A percentile compares a stretch with the other conserved stretches of the same genome.
phyloP scores from a whole-genome alignment of 108 stramenopile genomes.

The Nannochloropsis salina region DNA sequence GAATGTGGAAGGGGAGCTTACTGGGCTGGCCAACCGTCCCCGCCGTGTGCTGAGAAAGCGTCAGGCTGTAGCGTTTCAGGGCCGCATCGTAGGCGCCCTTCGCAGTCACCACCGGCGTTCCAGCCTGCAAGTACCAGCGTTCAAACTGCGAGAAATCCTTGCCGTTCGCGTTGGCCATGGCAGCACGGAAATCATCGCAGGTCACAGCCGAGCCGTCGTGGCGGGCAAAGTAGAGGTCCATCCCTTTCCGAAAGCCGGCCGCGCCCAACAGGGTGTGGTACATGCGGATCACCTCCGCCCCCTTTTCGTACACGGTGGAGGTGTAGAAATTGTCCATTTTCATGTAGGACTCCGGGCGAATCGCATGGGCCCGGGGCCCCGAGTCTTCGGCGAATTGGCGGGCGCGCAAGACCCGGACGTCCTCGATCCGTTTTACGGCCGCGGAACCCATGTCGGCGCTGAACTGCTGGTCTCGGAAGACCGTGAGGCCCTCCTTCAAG shows the following conservation, averaged over 20 bases:
- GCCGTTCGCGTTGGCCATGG: constrained; percentile 91
- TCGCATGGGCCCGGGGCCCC: constrained; percentile 89
- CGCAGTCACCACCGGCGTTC: constrained; percentile 81
- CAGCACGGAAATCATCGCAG: constrained; percentile 88
- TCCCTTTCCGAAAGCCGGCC: constrained; percentile 91
- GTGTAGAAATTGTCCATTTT: constrained; percentile 91
- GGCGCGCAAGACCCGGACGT: constrained; percentile 68
- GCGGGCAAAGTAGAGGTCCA: constrained; percentile 83
- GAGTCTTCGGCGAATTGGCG: constrained; percentile 67
- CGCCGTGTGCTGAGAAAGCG: constrained; percentile 59
- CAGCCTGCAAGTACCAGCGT: constrained; percentile 85
- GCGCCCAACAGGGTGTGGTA: constrained; percentile 75
- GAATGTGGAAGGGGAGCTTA: constrained; percentile 80
- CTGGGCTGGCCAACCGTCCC: constrained; percentile 46
- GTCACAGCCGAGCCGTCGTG: constrained; percentile 93
- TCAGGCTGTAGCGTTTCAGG: constrained; percentile 53
- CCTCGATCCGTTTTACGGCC: constrained; percentile 88
- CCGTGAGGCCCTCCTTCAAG: constrained; percentile 96
- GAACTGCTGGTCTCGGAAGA: constrained; percentile 90
- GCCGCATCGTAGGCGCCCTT: constrained; percentile 57
- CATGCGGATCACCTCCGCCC: constrained; percentile 78
- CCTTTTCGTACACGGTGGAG: constrained; percentile 76
- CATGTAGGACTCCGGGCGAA: constrained; percentile 88
- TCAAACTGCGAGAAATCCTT: constrained; percentile 61
- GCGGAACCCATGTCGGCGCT: constrained; percentile 68